A percentile compares a stretch with the other conserved stretches of the same genome.
These are phyloP conservation scores for Rhodomyrtus psidioides DNA, from an alignment of 441 rosid genomes.

Conservation along the genomic window DNA sequence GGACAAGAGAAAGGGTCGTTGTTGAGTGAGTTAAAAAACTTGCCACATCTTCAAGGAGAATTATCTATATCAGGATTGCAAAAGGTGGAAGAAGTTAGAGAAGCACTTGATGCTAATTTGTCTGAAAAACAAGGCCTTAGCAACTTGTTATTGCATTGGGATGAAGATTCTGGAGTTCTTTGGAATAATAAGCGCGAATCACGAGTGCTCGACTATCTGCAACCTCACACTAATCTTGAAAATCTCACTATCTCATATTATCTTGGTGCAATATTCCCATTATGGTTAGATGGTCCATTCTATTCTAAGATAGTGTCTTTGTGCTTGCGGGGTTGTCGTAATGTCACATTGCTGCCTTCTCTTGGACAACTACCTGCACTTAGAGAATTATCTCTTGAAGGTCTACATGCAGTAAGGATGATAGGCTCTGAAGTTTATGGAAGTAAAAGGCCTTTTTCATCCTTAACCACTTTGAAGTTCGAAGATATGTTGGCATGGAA, in stretches of 20 bases:
- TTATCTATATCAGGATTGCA: background rate
- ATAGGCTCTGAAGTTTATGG: background rate
- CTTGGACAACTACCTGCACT: background rate
- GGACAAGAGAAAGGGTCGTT: background rate
- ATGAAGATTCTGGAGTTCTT: no score
- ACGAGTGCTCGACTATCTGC: background rate
- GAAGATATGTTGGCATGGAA: background rate
- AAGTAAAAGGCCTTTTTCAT: background rate
- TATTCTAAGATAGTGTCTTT: background rate
- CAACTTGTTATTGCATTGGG: background rate
- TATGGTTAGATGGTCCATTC: no score
- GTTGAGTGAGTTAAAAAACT: background rate
- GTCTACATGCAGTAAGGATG: accelerated
- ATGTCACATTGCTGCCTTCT: background rate
- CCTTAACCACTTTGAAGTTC: background rate
- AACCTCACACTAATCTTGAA: background rate
- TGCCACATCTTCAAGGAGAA: background rate
- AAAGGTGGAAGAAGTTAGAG: background rate
- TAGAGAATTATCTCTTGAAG: background rate
- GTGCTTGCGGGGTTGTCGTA: accelerated
- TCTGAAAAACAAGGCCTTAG: background rate
- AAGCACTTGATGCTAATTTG: background rate
- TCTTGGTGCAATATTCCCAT: no score
- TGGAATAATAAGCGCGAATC: no score
- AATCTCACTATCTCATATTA: no score